Evolutionary conservation across 1,284 basidiomycete genomes (phyloP), one percentile per base, ranked within the genome.

Genomic region (Ganoderma leucocontextum): DNA sequence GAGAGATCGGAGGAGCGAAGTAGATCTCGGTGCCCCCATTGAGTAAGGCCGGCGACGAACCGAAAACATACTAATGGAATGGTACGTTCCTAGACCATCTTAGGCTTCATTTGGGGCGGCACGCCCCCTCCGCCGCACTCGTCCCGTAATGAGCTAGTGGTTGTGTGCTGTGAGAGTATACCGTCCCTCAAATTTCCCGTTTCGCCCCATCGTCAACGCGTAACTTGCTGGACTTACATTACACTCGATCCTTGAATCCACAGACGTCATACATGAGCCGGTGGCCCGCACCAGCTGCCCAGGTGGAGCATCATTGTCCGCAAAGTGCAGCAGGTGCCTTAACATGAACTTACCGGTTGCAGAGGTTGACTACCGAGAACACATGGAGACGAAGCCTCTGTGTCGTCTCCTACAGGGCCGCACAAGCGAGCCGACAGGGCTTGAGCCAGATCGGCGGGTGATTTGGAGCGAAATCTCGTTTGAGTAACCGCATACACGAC

Each of bases 11-110:
- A 19, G 55, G 19, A 13, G 17, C 7, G 5, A 19, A 38, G 19
- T 38, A 13, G 36, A 58, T 58, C 55, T 58, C 55, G 29, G 55
- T 35, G 35, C 55, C 55, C 36, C 35, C 35, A 38, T 38, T n/a
- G n/a, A 38, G 10, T 22, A 19, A 58, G 35, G 36, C 29, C 33
- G 19, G 33, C 8, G 55, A 58, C 55, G 33, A 22, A 10, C 55
- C 55, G 19, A 58, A 58, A 38, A 58, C n/a, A 58, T 22, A 58
- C 55, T 58, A 58, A 58, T 58, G 55, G 55, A 58, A 36, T 38
- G 55, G n/a, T 36, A n/a, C 55, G 35, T 38, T 38, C 55, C 35
- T 58, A 35, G 52, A 55, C 52, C 52, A 38, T 58, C 55, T 36
- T 36, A 38, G 55, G 35, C 29, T 17, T 17, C 29, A 0, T 35